Conservation (phyloP, 2,329 filamentous ascomycete genomes). For the Phoma sp. region DNA sequence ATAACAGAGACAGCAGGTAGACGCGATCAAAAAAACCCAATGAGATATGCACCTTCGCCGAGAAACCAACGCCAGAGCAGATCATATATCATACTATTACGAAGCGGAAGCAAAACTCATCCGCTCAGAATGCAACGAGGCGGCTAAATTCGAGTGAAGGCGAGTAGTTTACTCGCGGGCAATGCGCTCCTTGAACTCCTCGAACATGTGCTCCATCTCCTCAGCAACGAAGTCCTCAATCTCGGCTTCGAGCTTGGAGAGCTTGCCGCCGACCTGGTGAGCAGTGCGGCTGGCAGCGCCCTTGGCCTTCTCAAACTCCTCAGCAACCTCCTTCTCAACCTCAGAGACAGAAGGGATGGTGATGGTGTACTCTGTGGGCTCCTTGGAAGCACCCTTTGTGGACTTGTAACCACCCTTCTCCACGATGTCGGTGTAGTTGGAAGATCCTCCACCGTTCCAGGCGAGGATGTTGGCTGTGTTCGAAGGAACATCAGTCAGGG, state of each 20-base stretch:
- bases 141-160: neutral
- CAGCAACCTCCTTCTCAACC: constrained; percentile 45
- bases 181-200: constrained; percentile 55
- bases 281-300: constrained; percentile 49
- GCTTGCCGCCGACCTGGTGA: constrained; percentile 52
- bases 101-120: constrained; percentile 5
- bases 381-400: constrained; percentile 36
- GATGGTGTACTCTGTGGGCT: constrained; percentile 49
- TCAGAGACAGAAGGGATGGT: constrained; percentile 46
- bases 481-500: constrained; percentile 79
- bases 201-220: constrained; percentile 60
- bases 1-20: neutral
- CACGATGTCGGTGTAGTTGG: constrained; percentile 87
- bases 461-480: constrained; percentile 94
- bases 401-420: constrained; percentile 73
- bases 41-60: constrained; percentile 21
- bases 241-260: constrained; percentile 54
- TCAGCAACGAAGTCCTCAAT: constrained; percentile 56
- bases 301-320: constrained; percentile 46
- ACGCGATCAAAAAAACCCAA: constrained; percentile 15
- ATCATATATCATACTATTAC: constrained; percentile 18
- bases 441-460: constrained; percentile 96
- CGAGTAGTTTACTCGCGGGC: constrained; percentile 37
- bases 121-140: constrained; percentile 15
- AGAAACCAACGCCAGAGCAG: constrained; percentile 12